A percentile compares a stretch with the other conserved stretches of the same genome.
phyloP scores from a whole-genome alignment of 768 basidiomycete genomes.

The Lactifluus piperatus region DNA sequence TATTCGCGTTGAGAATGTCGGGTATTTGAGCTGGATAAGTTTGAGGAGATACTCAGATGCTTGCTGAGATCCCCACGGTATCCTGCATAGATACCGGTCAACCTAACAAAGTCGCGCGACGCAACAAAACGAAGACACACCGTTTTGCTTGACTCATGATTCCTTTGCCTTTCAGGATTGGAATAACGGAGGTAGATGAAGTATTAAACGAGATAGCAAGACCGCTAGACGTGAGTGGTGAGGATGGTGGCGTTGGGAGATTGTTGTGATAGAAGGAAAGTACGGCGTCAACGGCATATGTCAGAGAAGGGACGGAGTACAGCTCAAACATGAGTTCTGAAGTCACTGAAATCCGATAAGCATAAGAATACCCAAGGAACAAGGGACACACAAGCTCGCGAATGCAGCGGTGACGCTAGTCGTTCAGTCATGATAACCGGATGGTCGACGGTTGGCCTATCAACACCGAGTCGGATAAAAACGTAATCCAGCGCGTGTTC shows the following conservation, averaged over 20 bases:
- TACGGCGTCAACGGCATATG: slow-evolving; percentile 83
- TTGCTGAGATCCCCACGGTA: slow-evolving; percentile 91
- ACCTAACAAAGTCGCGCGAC: neutral
- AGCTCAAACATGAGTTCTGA: slow-evolving; percentile 95
- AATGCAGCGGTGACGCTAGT: slow-evolving; percentile 80
- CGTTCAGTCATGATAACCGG: slow-evolving; percentile 93
- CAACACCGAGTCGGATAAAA: slow-evolving; percentile 80
- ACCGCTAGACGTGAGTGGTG: slow-evolving; percentile 55
- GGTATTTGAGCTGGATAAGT: slow-evolving; percentile 91
- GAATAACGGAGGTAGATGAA: slow-evolving; percentile 84
- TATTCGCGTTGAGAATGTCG: slow-evolving; percentile 82
- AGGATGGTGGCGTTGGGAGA: slow-evolving; percentile 26
- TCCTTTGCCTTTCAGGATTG: slow-evolving; percentile 74
- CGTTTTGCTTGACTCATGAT: slow-evolving; percentile 81
- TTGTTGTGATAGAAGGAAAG: slow-evolving; percentile 90
- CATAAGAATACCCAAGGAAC: neutral
- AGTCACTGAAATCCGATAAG: slow-evolving; percentile 48
- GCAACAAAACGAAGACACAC: slow-evolving; percentile 32
- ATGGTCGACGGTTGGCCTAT: slow-evolving; percentile 66
- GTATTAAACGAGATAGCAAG: slow-evolving; percentile 88
- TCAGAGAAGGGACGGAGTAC: slow-evolving; percentile 76
- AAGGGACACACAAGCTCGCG: slow-evolving; percentile 63
- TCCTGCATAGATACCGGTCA: slow-evolving; percentile 40
- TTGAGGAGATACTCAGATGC: slow-evolving; percentile 89
- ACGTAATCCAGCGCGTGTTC: slow-evolving; percentile 92